Evolutionary conservation across 345 rosid genomes (phyloP).

Genomic region (Angophora floribunda): DNA sequence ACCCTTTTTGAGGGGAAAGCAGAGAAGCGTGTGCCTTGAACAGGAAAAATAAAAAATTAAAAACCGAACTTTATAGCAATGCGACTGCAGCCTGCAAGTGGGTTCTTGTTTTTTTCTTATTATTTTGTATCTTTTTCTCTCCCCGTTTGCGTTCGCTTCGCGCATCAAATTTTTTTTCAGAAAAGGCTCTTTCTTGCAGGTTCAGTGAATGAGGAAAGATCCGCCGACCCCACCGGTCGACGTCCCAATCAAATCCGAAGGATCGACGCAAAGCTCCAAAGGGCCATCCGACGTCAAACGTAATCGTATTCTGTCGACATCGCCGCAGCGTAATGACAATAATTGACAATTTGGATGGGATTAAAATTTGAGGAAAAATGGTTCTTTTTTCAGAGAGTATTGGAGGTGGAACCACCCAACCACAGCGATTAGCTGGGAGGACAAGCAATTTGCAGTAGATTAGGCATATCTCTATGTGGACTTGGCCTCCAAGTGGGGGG

Average conservation of each 20-base stretch:
- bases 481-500: not conserved
- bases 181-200: not conserved
- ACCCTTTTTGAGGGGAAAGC: not conserved
- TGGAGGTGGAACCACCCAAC: not conserved
- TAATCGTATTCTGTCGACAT: not conserved
- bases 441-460: not conserved
- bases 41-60: not conserved
- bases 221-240: not conserved
- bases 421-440: not conserved
- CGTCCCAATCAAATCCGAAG: not conserved
- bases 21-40: not conserved
- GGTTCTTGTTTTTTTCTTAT: not conserved
- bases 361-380: not conserved
- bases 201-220: not conserved
- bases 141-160: not conserved
- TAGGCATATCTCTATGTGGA: not conserved
- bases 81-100: not conserved
- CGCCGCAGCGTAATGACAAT: not conserved
- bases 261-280: not conserved
- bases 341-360: not conserved
- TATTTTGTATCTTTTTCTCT: not conserved
- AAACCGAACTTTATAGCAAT: not conserved
- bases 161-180: not conserved
- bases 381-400: not conserved
- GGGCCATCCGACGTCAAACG: not conserved